A percentile compares a stretch with the other conserved stretches of the same genome.
Conservation (phyloP, 495 filamentous ascomycete species). For the Xylaria curta region DNA sequence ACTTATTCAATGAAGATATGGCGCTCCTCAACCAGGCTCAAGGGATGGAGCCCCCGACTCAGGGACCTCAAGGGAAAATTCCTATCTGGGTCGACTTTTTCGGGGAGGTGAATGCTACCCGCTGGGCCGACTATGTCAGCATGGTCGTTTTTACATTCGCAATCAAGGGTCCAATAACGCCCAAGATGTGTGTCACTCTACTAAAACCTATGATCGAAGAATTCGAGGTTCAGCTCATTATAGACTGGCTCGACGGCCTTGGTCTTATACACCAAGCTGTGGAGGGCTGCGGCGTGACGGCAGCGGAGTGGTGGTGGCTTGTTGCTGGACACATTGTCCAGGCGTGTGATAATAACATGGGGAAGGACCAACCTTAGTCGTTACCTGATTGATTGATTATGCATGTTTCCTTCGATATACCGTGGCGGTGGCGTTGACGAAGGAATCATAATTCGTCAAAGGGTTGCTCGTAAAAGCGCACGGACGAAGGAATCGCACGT, state of each 20-base stretch:
- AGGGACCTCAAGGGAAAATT: constrained; percentile 50
- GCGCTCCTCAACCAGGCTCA: constrained; percentile 46
- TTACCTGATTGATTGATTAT: neutral
- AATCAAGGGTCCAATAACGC: constrained; percentile 62
- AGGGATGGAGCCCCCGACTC: constrained; percentile 38
- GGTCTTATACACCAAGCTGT: constrained; percentile 50
- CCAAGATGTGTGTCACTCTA: constrained; percentile 57
- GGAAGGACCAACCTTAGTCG: neutral
- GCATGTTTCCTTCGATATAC: neutral
- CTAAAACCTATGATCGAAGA: constrained; percentile 66
- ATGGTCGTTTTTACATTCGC: constrained; percentile 65
- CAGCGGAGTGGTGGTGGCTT: constrained; percentile 76
- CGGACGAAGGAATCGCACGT: neutral
- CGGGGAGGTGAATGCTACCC: constrained; percentile 60
- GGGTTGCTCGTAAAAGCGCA: neutral
- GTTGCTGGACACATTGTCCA: constrained; percentile 38
- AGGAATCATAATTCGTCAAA: neutral
- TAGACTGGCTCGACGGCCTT: constrained; percentile 67
- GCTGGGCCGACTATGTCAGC: constrained; percentile 71
- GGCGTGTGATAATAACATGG: neutral
- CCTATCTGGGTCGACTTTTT: constrained; percentile 86
- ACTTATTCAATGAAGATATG: constrained; percentile 65
- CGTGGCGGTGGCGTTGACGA: neutral
- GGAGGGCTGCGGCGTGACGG: constrained; percentile 53
- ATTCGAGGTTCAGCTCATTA: constrained; percentile 70